Evolutionary conservation across 2,329 filamentous ascomycete genomes (phyloP).

Genomic region (Xylaria sp.): DNA sequence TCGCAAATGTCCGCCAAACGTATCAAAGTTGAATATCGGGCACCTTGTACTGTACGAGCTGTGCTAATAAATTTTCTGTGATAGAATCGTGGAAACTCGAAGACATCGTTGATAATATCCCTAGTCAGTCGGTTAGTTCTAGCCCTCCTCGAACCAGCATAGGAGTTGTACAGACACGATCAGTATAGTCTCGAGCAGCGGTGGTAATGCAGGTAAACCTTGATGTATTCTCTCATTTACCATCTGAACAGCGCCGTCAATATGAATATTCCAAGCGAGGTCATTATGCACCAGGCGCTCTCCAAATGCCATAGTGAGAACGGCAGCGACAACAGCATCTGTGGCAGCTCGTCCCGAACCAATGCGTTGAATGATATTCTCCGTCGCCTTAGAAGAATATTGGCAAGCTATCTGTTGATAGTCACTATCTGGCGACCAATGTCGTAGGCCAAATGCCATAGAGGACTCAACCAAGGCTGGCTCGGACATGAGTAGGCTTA

Average conservation of each 20-base stretch:
- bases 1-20: constrained; percentile 19
- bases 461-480: constrained; percentile 43
- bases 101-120: constrained; percentile 33
- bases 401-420: constrained; percentile 40
- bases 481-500: constrained; percentile 43
- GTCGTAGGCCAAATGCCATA: constrained; percentile 41
- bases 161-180: constrained; percentile 20
- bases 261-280: constrained; percentile 40
- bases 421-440: constrained; percentile 40
- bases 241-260: constrained; percentile 40
- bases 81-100: constrained; percentile 36
- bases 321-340: constrained; percentile 43
- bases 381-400: constrained; percentile 39
- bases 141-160: neutral
- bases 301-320: constrained; percentile 44
- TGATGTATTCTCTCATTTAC: constrained; percentile 29
- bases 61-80: constrained; percentile 30
- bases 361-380: constrained; percentile 41
- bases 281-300: constrained; percentile 39
- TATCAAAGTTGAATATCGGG: constrained; percentile 4
- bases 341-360: constrained; percentile 31
- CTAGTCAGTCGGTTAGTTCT: constrained; percentile 20
- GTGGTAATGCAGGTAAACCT: constrained; percentile 21
- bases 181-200: constrained; percentile 25
- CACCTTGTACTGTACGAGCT: neutral